These are phyloP conservation scores for Triangularia verruculosa DNA, from an alignment of 2,329 filamentous ascomycete genomes.

Conservation along the genomic window DNA sequence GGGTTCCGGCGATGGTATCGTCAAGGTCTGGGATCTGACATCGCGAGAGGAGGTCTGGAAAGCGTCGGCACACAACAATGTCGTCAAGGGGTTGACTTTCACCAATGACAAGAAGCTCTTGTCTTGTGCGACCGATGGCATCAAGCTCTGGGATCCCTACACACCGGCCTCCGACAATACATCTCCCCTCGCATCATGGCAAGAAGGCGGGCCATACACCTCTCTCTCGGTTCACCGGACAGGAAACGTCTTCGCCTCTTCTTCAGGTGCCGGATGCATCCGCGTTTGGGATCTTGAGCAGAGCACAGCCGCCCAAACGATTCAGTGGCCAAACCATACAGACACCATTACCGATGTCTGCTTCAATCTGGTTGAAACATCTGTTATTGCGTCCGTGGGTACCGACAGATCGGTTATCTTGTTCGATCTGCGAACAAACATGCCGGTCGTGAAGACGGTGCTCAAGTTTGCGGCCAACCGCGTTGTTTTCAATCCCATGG, in stretches of 20 bases:
- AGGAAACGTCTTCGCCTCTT: constrained; percentile 74
- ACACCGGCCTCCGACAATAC: constrained; percentile 63
- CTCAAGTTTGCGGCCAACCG: constrained; percentile 81
- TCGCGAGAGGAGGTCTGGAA: constrained; percentile 70
- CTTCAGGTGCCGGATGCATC: constrained; percentile 75
- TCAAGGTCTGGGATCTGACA: constrained; percentile 69
- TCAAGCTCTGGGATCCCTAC: constrained; percentile 92
- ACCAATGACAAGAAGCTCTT: constrained; percentile 80
- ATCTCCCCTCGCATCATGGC: constrained; percentile 76
- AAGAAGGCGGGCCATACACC: constrained; percentile 80
- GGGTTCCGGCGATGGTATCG: constrained; percentile 84
- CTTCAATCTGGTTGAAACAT: constrained; percentile 94
- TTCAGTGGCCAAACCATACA: constrained; percentile 82
- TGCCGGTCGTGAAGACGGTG: constrained; percentile 73
- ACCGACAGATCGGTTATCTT: constrained; percentile 84
- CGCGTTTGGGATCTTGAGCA: constrained; percentile 78
- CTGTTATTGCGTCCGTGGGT: constrained; percentile 79
- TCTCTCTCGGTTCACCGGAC: constrained; percentile 65
- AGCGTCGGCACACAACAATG: constrained; percentile 81
- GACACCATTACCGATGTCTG: constrained; percentile 87
- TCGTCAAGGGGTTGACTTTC: constrained; percentile 90
- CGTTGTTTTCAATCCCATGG: constrained; percentile 90
- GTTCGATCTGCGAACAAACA: constrained; percentile 78
- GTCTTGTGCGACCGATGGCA: constrained; percentile 79
- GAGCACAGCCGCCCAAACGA: constrained; percentile 74